Conservation (phyloP, 257 asterid species). For the Dorcoceras hygrometricum region DNA sequence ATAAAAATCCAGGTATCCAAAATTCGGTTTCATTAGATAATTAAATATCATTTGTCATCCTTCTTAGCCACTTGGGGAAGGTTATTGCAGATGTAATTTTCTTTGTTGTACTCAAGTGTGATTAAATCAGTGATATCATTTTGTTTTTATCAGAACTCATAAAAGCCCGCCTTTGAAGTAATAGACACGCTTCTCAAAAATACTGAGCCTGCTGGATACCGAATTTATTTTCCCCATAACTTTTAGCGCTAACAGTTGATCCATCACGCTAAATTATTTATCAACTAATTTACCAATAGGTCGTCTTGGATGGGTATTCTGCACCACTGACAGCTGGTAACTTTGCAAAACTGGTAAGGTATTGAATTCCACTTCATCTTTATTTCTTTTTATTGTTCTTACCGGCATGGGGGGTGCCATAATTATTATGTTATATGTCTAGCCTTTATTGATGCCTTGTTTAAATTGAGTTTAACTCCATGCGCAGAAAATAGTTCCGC, state of each 20-base stretch:
- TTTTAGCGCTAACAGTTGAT: background rate
- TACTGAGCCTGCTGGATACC: background rate
- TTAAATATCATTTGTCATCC: conserved; percentile 11
- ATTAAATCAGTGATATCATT: conserved; percentile 16
- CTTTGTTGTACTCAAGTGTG: background rate
- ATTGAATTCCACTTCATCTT: conserved; percentile 51
- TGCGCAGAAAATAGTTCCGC: background rate
- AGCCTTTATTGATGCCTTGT: background rate
- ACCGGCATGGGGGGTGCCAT: background rate
- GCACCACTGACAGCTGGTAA: conserved; percentile 98
- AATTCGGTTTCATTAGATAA: conserved; percentile 11
- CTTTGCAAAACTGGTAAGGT: conserved; percentile 99
- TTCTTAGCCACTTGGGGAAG: background rate
- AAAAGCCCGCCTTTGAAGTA: background rate
- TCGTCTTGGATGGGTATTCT: conserved; percentile 86
- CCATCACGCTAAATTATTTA: conserved; percentile 11
- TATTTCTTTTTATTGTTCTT: background rate
- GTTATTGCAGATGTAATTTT: background rate
- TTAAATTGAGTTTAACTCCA: background rate
- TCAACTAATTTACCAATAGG: conserved; percentile 40
- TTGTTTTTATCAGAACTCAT: conserved; percentile 3
- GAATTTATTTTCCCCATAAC: background rate
- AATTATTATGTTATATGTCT: background rate
- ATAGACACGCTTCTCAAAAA: background rate
- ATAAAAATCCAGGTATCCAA: conserved; percentile 61